phyloP scores from a whole-genome alignment of 169 alveolate species.

The Plasmodium falciparum region DNA sequence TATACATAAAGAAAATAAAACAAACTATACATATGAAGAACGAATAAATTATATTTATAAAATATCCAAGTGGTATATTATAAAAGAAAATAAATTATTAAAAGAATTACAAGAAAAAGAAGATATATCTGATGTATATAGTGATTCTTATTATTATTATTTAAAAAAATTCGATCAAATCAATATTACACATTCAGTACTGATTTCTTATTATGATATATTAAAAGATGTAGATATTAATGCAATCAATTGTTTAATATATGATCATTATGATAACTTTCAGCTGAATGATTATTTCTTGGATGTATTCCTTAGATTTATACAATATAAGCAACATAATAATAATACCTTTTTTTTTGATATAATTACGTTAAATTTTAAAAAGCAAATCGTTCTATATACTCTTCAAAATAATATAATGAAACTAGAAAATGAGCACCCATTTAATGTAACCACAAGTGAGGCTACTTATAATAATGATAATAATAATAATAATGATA shows the following conservation, averaged over 20 bases:
- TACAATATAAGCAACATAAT: conserved; percentile 30
- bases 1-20: conserved; percentile 14
- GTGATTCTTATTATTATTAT: conserved; percentile 44
- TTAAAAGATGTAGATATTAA: conserved; percentile 51
- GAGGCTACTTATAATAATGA: neutral
- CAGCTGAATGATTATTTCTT: conserved; percentile 40
- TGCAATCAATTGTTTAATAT: conserved; percentile 3
- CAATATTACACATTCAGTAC: neutral
- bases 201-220: conserved; percentile 40
- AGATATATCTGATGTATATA: conserved; percentile 7
- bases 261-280: conserved; percentile 47
- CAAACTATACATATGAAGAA: conserved; percentile 18
- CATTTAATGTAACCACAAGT: neutral
- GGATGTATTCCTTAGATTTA: conserved; percentile 17
- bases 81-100: conserved; percentile 5
- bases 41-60: conserved; percentile 6
- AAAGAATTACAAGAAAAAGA: conserved; percentile 2
- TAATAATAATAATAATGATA: neutral
- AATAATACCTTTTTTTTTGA: conserved; percentile 33
- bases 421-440: neutral
- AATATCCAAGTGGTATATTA: conserved; percentile 14
- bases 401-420: conserved; percentile 18
- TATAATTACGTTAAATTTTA: conserved; percentile 39
- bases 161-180: conserved; percentile 11
- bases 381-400: conserved; percentile 16